Evolutionary conservation across 768 basidiomycete genomes (phyloP).

Genomic region (Tricholoma terreum): DNA sequence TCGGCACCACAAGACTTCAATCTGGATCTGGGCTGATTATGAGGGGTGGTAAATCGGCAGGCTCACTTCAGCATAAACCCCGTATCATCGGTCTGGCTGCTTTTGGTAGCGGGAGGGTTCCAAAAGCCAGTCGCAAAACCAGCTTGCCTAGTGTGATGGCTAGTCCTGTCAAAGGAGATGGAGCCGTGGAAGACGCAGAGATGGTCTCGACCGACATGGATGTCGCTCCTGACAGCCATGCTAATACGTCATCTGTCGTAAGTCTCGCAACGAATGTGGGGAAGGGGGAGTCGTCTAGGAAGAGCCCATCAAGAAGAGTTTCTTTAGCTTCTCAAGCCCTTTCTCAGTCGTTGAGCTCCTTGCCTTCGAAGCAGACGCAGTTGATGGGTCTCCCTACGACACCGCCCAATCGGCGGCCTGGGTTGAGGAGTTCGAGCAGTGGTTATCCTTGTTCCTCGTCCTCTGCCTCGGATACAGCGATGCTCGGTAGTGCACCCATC

Average conservation of each 20-base stretch:
- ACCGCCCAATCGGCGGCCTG: conserved; percentile 29
- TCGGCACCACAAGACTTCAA: conserved; percentile 5
- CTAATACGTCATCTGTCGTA: conserved; percentile 9
- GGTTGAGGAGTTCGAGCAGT: conserved; percentile 40
- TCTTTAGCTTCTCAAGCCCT: conserved; percentile 60
- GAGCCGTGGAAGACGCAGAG: background rate
- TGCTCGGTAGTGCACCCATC: conserved; percentile 10
- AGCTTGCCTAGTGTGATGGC: conserved; percentile 44
- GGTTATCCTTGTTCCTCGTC: conserved; percentile 24
- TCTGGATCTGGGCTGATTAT: conserved; percentile 13
- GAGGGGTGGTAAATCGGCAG: conserved; percentile 7
- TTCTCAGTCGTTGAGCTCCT: conserved; percentile 56
- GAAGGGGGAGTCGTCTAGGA: conserved; percentile 19
- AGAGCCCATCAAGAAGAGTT: conserved; percentile 45
- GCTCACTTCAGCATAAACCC: conserved; percentile 5
- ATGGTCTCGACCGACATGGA: conserved; percentile 7
- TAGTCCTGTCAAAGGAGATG: conserved; percentile 45
- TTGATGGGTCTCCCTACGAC: conserved; percentile 49
- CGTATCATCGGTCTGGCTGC: conserved; percentile 19
- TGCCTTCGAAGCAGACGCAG: conserved; percentile 38
- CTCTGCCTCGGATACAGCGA: conserved; percentile 3
- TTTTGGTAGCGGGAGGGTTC: conserved; percentile 22
- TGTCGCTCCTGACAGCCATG: conserved; percentile 5
- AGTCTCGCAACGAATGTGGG: conserved; percentile 32
- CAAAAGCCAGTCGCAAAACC: conserved; percentile 46